Evolutionary conservation across 352 stramenopile species (phyloP), one percentile per base, ranked within the genome.

Genomic region (Phytophthora syringae): DNA sequence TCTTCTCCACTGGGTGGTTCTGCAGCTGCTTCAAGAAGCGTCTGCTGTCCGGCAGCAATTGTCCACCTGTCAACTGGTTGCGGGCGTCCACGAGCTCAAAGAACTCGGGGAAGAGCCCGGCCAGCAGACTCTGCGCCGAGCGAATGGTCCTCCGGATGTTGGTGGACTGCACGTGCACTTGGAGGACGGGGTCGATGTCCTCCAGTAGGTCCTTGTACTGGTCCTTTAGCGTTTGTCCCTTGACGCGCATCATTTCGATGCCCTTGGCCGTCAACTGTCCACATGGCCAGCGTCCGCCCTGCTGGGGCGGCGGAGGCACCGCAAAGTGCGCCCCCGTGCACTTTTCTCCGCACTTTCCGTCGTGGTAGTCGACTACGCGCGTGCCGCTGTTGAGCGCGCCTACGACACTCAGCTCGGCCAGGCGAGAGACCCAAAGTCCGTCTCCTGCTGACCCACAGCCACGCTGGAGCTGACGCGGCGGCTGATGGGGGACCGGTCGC

Each of bases 401-500:
- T 55, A 92, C 68, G 32, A 73, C 60, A 34, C 77, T 64, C 24
- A 81, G 60, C 7, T 80, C 74, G 0, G 79, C 69, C 12, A 93
- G 62, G 0, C 70, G 71, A 16, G 74, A 75, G 53, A 88, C 69
- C 85, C 85, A 93, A 50, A 89, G 57, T 86, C 54, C 48, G 62
- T 80, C 55, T 93, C 81, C 1, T 42, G 25, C 40, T 60, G 60
- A 20, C 64, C 64, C 70, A 93, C 87, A 18, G 25, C 7, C 51
- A 93, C 47, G 7, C 78, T 76, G 12, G 55, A 7, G 59, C 77
- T 80, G 7, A 92, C 66, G 13, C 59, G 68, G 32, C 78, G 79
- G 39, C 80, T 86, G 71, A 94, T 87, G 4, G 86, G 86, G n/a
- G 86, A 90, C 15, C 86, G 79, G 52, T 94, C 86, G 39, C 86